Conservation (phyloP, 495 filamentous ascomycete genomes). For the Penicillium subrubescens region DNA sequence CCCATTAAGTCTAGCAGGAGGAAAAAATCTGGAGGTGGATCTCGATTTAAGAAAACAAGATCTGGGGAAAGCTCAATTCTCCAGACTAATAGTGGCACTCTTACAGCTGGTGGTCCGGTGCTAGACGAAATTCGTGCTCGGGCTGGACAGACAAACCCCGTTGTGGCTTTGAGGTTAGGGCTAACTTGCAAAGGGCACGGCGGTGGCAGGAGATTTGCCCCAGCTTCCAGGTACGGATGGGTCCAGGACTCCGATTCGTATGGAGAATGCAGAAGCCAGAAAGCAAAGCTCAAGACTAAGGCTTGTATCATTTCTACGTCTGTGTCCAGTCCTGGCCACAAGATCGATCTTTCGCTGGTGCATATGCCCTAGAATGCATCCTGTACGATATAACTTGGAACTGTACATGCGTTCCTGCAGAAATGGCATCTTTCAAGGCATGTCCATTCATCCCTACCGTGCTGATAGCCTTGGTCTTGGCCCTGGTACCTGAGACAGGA, state of each 20-base stretch:
- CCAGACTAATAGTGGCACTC: conserved; percentile 16
- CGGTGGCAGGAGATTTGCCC: conserved; percentile 8
- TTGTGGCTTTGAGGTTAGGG: conserved; percentile 19
- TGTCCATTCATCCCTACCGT: not conserved
- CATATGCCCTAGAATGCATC: not conserved
- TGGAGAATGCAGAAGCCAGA: not conserved
- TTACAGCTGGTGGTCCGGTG: conserved; percentile 20
- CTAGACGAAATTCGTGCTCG: conserved; percentile 17
- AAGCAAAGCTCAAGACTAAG: not conserved
- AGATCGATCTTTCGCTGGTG: not conserved
- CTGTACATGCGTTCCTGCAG: not conserved
- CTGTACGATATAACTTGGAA: not conserved
- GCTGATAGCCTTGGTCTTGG: not conserved
- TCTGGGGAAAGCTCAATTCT: conserved; percentile 26
- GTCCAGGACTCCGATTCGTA: not conserved
- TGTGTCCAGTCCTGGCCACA: not conserved
- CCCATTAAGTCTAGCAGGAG: conserved; percentile 18
- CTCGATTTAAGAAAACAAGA: conserved; percentile 17
- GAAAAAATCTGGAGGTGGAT: conserved; percentile 18
- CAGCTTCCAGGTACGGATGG: conserved; percentile 17
- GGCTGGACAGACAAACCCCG: conserved; percentile 14
- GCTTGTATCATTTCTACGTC: not conserved
- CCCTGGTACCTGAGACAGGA: not conserved
- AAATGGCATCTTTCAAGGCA: not conserved
- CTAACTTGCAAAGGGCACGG: conserved; percentile 4